A percentile compares a stretch with the other conserved stretches of the same genome.
Conservation (phyloP, 2,329 filamentous ascomycete genomes). For the Colletotrichum gloeosporioides region DNA sequence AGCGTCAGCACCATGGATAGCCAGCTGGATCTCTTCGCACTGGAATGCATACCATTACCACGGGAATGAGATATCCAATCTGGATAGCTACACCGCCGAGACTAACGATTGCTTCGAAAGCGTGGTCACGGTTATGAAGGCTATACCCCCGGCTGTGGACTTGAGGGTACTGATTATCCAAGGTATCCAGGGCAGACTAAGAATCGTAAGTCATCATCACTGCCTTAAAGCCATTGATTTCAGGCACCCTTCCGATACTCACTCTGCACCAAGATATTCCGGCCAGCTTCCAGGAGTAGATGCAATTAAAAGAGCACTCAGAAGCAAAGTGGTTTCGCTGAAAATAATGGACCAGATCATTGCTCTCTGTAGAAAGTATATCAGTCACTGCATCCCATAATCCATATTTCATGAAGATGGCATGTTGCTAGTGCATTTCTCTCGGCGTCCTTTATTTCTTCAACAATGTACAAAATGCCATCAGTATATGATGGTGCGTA, state of each 20-base stretch:
- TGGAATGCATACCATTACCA: background rate
- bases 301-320: background rate
- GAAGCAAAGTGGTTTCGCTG: background rate
- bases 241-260: background rate
- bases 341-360: background rate
- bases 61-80: background rate
- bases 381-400: background rate
- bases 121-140: background rate
- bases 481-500: too few relatives aligned
- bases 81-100: background rate
- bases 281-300: background rate
- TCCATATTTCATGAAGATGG: background rate
- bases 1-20: background rate
- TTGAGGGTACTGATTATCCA: background rate
- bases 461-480: too few relatives aligned
- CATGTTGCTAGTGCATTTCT: background rate
- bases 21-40: background rate
- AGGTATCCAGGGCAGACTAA: background rate
- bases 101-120: background rate
- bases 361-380: background rate
- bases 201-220: background rate
- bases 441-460: background rate
- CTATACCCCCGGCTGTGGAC: background rate
- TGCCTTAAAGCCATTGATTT: background rate
- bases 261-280: background rate